Percentiles rank a stretch among this genome's conserved stretches.
Evolutionary conservation across 1,284 basidiomycete genomes (phyloP).

Genomic region (Wolfiporia cocos): DNA sequence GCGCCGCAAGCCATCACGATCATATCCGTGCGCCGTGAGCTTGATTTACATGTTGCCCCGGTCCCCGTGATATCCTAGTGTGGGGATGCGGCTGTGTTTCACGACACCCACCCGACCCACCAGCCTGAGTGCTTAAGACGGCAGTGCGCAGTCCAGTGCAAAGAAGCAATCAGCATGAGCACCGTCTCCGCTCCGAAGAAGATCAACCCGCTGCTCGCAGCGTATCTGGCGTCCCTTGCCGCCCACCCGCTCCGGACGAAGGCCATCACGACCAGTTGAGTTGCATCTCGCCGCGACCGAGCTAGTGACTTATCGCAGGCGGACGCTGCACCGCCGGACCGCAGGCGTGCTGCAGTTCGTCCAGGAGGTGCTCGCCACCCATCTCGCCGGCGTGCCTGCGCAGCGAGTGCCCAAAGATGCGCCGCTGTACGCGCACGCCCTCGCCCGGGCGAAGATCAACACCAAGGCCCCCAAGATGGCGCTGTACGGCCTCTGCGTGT

Average conservation of each 20-base stretch:
- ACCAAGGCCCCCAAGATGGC: slow-evolving; percentile 75
- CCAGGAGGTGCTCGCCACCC: slow-evolving; percentile 76
- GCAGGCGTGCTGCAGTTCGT: slow-evolving; percentile 66
- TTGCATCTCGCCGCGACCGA: neutral
- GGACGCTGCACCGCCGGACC: too few relatives aligned
- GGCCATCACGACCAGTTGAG: slow-evolving; percentile 58
- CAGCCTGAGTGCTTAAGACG: too few relatives aligned
- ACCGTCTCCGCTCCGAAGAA: slow-evolving; percentile 22
- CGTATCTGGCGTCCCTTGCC: slow-evolving; percentile 59
- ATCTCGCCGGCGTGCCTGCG: slow-evolving; percentile 55
- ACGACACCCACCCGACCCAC: too few relatives aligned
- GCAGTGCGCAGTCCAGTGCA: neutral
- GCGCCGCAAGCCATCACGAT: too few relatives aligned
- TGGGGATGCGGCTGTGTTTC: too few relatives aligned
- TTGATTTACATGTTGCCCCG: too few relatives aligned
- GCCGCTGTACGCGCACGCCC: slow-evolving; percentile 41
- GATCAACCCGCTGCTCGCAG: slow-evolving; percentile 50
- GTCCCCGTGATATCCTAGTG: too few relatives aligned
- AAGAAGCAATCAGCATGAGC: slow-evolving; percentile 26
- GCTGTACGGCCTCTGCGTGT: slow-evolving; percentile 77
- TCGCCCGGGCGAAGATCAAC: slow-evolving; percentile 55
- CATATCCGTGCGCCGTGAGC: too few relatives aligned
- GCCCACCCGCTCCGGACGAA: slow-evolving; percentile 71
- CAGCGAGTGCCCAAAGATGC: slow-evolving; percentile 47
- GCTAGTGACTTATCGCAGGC: neutral